Conservation (phyloP, 2,329 filamentous ascomycete species). For the Aureobasidium sp. region DNA sequence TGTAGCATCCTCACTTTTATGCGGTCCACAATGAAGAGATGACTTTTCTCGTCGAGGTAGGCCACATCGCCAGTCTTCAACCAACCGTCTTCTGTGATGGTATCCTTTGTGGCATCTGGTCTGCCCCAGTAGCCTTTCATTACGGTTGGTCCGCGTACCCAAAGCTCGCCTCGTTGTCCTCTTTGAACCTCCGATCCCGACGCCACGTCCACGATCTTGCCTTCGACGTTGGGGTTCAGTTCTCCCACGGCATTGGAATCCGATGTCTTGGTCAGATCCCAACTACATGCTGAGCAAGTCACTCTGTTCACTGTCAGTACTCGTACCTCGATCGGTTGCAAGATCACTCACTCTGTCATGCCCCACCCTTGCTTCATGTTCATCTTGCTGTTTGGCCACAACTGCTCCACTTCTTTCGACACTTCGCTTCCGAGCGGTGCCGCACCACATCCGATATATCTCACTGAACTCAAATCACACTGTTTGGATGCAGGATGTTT, state of each 20-base stretch:
- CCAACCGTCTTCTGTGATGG: constrained; percentile 56
- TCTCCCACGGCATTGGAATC: constrained; percentile 51
- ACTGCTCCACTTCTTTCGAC: constrained; percentile 44
- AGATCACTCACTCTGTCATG: constrained; percentile 60
- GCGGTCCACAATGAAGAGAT: constrained; percentile 62
- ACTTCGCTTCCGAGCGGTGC: constrained; percentile 49
- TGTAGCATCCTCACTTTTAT: constrained; percentile 46
- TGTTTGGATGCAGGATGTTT: constrained; percentile 59
- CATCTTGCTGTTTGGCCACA: constrained; percentile 43
- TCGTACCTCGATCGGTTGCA: too few species aligned
- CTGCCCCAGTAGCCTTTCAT: constrained; percentile 73
- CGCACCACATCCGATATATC: constrained; percentile 53
- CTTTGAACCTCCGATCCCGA: constrained; percentile 39
- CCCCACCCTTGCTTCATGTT: constrained; percentile 69
- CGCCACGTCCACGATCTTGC: constrained; percentile 55
- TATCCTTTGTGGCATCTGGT: constrained; percentile 55
- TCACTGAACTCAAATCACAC: constrained; percentile 60
- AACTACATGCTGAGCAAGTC: constrained; percentile 61
- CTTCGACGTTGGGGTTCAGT: constrained; percentile 59
- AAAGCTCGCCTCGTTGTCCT: constrained; percentile 60
- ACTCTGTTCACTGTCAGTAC: constrained; percentile 26
- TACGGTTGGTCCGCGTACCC: constrained; percentile 60
- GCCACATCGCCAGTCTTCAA: constrained; percentile 64
- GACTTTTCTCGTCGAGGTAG: constrained; percentile 47
- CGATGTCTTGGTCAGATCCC: constrained; percentile 45